Evolutionary conservation across 306 rosid genomes (phyloP).

Genomic region (Rosa rugosa): DNA sequence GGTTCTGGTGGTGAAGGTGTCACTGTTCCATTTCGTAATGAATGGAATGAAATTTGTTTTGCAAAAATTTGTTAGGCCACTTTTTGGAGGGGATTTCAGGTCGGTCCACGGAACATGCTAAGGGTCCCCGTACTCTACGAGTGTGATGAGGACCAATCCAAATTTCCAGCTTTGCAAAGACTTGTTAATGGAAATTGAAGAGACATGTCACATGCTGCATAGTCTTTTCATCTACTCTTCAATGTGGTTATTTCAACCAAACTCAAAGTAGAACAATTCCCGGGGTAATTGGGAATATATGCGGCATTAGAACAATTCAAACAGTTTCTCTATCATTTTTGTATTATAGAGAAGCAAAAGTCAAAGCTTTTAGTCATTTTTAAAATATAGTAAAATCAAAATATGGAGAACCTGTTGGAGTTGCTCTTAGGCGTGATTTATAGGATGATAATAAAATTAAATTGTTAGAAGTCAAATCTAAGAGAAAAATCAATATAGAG

Average conservation of each 20-base stretch:
- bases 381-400: no score
- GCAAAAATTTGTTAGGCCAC: background rate
- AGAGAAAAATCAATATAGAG: no score
- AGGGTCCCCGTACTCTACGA: background rate
- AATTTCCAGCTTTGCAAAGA: background rate
- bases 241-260: background rate
- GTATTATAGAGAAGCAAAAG: no score
- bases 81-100: background rate
- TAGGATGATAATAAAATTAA: background rate
- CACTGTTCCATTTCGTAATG: background rate
- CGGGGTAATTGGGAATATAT: background rate
- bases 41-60: background rate
- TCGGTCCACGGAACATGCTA: background rate
- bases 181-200: background rate
- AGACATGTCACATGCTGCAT: background rate
- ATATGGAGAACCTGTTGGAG: no score
- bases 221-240: background rate
- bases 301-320: no score
- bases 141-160: background rate
- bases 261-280: background rate
- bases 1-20: background rate
- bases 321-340: no score
- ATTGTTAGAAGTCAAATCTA: no score
- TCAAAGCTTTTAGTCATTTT: no score
- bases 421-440: background rate